These are phyloP conservation scores for Daldinia sp. DNA, from an alignment of 2,329 filamentous ascomycete species.

Conservation along the genomic window DNA sequence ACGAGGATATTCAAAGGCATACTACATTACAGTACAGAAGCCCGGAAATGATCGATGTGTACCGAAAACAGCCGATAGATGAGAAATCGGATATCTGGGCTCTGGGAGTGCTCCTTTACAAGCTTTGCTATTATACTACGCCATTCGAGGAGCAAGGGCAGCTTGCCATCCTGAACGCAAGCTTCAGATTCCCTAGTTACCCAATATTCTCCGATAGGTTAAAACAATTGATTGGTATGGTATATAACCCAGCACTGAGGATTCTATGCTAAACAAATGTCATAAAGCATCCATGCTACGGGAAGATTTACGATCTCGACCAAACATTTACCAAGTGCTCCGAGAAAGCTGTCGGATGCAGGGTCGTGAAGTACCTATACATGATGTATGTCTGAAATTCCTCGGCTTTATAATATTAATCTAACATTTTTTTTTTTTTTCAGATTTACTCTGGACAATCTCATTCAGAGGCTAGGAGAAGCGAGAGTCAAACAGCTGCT, in stretches of 20 bases:
- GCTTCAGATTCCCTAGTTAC: constrained; percentile 89
- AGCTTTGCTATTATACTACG: constrained; percentile 98
- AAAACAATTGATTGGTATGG: constrained; percentile 88
- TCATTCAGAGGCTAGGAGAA: constrained; percentile 69
- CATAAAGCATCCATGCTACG: constrained; percentile 84
- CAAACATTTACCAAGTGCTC: constrained; percentile 94
- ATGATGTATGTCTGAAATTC: constrained; percentile 75
- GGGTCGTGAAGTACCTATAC: constrained; percentile 85
- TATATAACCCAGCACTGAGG: constrained; percentile 11
- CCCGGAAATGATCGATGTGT: constrained; percentile 99
- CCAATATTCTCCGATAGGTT: constrained; percentile 90
- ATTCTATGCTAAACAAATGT: constrained; percentile 41
- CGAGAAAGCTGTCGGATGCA: constrained; percentile 90
- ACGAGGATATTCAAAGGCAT: constrained; percentile 97
- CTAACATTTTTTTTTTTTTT: constrained; percentile 27
- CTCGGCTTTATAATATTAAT: constrained; percentile 15
- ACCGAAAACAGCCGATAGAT: constrained; percentile 94
- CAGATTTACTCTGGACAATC: constrained; percentile 79
- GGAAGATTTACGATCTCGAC: constrained; percentile 81
- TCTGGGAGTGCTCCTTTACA: constrained; percentile 93
- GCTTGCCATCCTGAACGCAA: constrained; percentile 96
- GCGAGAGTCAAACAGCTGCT: constrained; percentile 65
- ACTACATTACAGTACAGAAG: constrained; percentile 98
- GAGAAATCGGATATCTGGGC: constrained; percentile 99
- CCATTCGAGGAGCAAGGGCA: constrained; percentile 98